Base-by-base conservation (phyloP, 225 moss, liverwort and hornwort genomes). In the Physcomitrium patens region DNA sequence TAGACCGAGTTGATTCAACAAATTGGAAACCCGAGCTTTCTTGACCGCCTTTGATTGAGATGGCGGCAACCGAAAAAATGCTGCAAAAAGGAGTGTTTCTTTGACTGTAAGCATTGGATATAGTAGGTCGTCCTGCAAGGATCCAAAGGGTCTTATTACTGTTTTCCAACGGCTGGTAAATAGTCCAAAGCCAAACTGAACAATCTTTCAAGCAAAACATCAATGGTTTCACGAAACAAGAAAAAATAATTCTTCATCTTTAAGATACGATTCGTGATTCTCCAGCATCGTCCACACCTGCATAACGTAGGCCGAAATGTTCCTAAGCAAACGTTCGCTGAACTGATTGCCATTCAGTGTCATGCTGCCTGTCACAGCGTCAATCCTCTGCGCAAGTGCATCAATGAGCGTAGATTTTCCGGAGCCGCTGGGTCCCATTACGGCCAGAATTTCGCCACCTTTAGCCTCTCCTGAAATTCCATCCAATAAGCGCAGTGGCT, bases 21-120 rank as follows among this genome's bases (percentile, higher is more conserved):
- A 86, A 78, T 87, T 85, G 22, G 75, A 65, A 13, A 94, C 94
- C 54, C 94, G 82, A 7, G 85, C 82, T 17, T 12, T 20, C 77
- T 96, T 96, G 60, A 68, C 89, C 51, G 76, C 75, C 61, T 76
- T 78, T 2, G 86, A 49, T 71, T 84, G 82, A 62, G 86, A 82
- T 12, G 55, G 61, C n/a, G 84, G 85, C 8, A 94, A 80, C 20
- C 96, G 91, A 59, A 96, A 85, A 58, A 86, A 83, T 0, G 94
- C 96, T 22, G 94, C 87, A 64, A 89, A 96, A 76, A 86, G 84
- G 44, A 96, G 83, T 12, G 96, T 96, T 89, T 96, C 96, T 82
- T 86, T 89, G 37, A 96, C 96, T 57, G 96, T 96, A 62, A 96
- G 91, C 96, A 96, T 96, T 17, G 96, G 92, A 56, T 92, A 96